phyloP scores from a whole-genome alignment of 495 filamentous ascomycete species.

The Evernia prunastri region DNA sequence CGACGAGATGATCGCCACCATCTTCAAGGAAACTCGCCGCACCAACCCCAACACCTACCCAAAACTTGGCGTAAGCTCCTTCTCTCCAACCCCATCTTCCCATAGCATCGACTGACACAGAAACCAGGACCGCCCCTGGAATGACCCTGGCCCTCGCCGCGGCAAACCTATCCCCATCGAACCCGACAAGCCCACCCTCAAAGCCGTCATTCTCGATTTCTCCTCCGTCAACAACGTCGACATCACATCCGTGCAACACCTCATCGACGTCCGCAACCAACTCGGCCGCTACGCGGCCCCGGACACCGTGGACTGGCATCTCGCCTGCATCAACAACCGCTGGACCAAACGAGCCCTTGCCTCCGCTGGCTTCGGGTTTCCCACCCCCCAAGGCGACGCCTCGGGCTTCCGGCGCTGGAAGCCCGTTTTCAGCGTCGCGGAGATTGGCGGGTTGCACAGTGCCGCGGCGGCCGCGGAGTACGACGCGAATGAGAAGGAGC shows the following conservation, averaged over 20 bases:
- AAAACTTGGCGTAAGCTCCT: conserved; percentile 49
- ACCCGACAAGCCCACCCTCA: conserved; percentile 64
- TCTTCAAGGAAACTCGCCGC: conserved; percentile 70
- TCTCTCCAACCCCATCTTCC: not conserved
- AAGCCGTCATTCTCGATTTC: conserved; percentile 92
- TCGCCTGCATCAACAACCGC: conserved; percentile 89
- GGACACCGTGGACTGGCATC: conserved; percentile 88
- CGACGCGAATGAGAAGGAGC: conserved; percentile 54
- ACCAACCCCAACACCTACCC: conserved; percentile 61
- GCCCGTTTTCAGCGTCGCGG: conserved; percentile 92
- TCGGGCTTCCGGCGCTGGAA: conserved; percentile 66
- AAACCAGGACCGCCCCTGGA: conserved; percentile 79
- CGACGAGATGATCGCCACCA: conserved; percentile 65
- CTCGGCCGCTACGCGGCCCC: conserved; percentile 83
- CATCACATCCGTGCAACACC: conserved; percentile 85
- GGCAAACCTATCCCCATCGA: conserved; percentile 46
- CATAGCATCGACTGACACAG: conserved; percentile 11
- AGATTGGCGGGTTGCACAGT: conserved; percentile 66
- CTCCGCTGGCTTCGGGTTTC: conserved; percentile 89
- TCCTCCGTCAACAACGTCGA: conserved; percentile 95
- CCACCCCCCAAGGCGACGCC: conserved; percentile 51
- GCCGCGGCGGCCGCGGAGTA: conserved; percentile 57
- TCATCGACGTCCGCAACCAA: conserved; percentile 97
- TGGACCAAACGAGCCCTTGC: conserved; percentile 95
- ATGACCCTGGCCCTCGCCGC: conserved; percentile 75